phyloP scores from a whole-genome alignment of 1,284 basidiomycete species.

The Naganishia sp. region DNA sequence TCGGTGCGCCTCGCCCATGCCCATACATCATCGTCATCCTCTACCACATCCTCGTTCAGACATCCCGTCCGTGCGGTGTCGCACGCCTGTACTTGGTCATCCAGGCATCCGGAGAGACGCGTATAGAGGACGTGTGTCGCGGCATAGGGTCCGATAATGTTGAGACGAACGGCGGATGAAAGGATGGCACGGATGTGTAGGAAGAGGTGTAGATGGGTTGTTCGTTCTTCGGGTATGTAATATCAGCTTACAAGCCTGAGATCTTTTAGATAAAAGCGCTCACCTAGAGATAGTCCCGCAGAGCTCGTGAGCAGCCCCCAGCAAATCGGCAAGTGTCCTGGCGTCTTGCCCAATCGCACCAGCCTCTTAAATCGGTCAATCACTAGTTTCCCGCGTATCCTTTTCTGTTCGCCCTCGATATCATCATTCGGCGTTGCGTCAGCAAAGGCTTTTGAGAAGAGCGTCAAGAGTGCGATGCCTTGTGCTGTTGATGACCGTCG shows the following conservation, averaged over 20 bases:
- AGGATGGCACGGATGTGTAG: constrained; percentile 85
- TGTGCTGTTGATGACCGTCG: constrained; percentile 85
- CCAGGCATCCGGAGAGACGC: constrained; percentile 66
- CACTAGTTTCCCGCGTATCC: constrained; percentile 48
- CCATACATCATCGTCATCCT: constrained; percentile 42
- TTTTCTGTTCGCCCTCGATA: constrained; percentile 11
- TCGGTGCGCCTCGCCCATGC: constrained; percentile 41
- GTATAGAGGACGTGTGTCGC: constrained; percentile 85
- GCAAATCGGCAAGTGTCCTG: constrained; percentile 84
- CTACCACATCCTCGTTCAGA: not conserved
- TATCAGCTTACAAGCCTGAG: not conserved
- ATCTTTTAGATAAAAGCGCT: constrained; percentile 38
- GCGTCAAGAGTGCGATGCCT: constrained; percentile 86
- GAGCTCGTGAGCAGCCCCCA: constrained; percentile 83
- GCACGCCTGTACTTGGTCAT: constrained; percentile 57
- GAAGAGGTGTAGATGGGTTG: constrained; percentile 85
- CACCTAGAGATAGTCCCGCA: constrained; percentile 72
- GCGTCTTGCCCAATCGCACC: constrained; percentile 65
- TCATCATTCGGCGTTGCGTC: constrained; percentile 28
- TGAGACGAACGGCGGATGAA: constrained; percentile 87
- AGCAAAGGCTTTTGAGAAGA: constrained; percentile 76
- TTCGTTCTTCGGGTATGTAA: constrained; percentile 59
- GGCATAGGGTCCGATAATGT: constrained; percentile 87
- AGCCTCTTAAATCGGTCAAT: constrained; percentile 68
- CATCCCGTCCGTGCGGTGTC: not conserved